Percentiles rank a stretch among this genome's conserved stretches.
phyloP scores from a whole-genome alignment of 352 stramenopile genomes.

The Globisporangium acanthophoron region DNA sequence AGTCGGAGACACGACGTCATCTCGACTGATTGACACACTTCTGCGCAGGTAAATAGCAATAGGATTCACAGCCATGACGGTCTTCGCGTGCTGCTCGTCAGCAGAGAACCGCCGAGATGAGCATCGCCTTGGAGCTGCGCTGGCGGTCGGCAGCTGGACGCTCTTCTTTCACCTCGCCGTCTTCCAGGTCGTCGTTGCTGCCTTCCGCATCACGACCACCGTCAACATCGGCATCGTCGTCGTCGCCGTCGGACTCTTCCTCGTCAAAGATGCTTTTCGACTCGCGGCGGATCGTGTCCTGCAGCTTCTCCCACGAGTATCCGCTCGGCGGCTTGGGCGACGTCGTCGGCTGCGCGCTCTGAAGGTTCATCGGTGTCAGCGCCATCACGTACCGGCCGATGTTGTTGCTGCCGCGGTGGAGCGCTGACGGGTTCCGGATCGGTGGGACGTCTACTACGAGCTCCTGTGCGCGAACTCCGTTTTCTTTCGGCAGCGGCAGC shows the following conservation, averaged over 20 bases:
- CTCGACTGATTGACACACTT: background rate
- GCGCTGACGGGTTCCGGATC: conserved; percentile 9
- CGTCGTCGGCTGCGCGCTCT: conserved; percentile 1
- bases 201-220: background rate
- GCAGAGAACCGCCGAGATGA: conserved; percentile 45
- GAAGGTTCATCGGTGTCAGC: conserved; percentile 9
- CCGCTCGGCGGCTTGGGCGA: conserved; percentile 19
- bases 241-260: conserved; percentile 27
- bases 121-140: conserved; percentile 17
- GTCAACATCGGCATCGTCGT: conserved; percentile 6
- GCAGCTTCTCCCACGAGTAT: conserved; percentile 76
- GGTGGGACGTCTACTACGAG: background rate
- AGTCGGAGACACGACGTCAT: background rate
- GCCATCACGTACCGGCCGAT: background rate
- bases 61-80: conserved; percentile 8
- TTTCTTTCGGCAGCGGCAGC: conserved; percentile 2
- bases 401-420: background rate
- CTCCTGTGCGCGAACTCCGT: background rate
- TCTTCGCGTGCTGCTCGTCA: conserved; percentile 3
- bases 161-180: conserved; percentile 10
- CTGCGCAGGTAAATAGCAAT: conserved; percentile 14
- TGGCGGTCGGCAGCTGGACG: background rate
- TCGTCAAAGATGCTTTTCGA: conserved; percentile 51
- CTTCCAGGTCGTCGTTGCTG: conserved; percentile 8
- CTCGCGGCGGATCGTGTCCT: conserved; percentile 67